Evolutionary conservation across 176 grass and related monocot species (phyloP).

Genomic region (Carex kokanica): DNA sequence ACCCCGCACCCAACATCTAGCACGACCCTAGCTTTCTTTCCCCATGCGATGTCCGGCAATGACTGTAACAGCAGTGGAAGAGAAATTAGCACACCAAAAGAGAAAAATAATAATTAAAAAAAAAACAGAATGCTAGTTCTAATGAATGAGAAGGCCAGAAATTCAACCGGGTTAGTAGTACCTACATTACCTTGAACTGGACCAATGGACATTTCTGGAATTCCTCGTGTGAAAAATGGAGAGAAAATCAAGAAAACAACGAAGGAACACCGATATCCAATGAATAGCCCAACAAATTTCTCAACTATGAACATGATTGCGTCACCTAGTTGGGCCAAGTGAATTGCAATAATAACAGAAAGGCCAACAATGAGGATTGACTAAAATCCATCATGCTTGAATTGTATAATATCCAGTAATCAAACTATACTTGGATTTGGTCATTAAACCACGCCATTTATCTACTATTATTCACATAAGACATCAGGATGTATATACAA

Average conservation of each 20-base stretch:
- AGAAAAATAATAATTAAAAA: neutral
- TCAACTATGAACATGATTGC: neutral
- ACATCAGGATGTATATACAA: neutral
- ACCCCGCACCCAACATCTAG: constrained; percentile 96
- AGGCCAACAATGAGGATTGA: constrained; percentile 1
- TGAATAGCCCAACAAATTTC: neutral
- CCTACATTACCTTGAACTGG: neutral
- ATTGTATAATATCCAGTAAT: neutral
- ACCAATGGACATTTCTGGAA: neutral
- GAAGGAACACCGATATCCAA: neutral
- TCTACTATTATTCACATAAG: neutral
- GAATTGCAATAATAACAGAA: neutral
- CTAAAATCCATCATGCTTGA: neutral
- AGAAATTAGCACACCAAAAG: neutral
- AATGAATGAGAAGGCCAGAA: constrained; percentile 1
- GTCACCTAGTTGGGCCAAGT: neutral
- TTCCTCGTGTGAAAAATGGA: neutral
- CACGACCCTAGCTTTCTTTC: constrained; percentile 47
- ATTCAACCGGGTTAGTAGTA: neutral
- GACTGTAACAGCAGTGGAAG: constrained; percentile 31
- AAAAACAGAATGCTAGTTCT: neutral
- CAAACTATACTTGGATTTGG: neutral
- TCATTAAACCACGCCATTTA: neutral
- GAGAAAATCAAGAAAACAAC: neutral
- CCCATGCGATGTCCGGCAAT: constrained; percentile 57